These are phyloP conservation scores for Penicillium simplicissimum DNA, from an alignment of 495 filamentous ascomycete genomes.

Conservation along the genomic window DNA sequence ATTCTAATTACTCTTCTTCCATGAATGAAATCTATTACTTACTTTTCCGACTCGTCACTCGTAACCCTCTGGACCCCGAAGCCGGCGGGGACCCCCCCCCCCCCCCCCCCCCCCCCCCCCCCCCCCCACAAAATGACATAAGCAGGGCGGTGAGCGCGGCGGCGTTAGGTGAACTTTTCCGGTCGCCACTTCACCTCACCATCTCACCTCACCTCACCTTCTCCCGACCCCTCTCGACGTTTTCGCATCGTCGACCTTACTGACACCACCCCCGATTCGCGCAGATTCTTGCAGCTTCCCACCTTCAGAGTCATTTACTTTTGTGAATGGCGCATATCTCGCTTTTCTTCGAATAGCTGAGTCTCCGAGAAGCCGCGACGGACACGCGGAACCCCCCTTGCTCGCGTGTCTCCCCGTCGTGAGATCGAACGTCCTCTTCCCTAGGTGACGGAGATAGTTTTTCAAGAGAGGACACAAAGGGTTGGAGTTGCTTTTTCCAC, in stretches of 20 bases:
- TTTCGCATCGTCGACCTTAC: background rate
- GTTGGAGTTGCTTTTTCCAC: constrained; percentile 17
- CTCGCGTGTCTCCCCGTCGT: background rate
- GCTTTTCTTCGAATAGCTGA: background rate
- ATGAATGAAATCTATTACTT: no score
- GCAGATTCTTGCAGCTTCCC: background rate
- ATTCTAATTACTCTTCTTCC: no score
- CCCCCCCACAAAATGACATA: background rate
- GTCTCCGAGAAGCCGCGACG: background rate
- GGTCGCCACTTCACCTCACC: constrained; percentile 10
- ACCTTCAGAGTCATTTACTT: background rate
- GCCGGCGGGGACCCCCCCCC: background rate
- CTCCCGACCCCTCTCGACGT: background rate
- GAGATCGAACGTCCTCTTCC: constrained; percentile 9
- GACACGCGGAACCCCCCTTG: background rate
- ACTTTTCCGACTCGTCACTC: no score
- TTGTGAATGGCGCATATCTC: background rate
- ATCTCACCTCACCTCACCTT: background rate
- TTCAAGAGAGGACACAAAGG: constrained; percentile 21
- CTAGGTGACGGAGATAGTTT: constrained; percentile 25
- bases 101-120: no score
- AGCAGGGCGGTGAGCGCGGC: background rate
- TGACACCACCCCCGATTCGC: background rate
- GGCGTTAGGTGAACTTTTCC: constrained; percentile 8
- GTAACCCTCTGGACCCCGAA: background rate